These are phyloP conservation scores for Ustilago trichophora DNA, from an alignment of 1,284 basidiomycete species.

Conservation along the genomic window DNA sequence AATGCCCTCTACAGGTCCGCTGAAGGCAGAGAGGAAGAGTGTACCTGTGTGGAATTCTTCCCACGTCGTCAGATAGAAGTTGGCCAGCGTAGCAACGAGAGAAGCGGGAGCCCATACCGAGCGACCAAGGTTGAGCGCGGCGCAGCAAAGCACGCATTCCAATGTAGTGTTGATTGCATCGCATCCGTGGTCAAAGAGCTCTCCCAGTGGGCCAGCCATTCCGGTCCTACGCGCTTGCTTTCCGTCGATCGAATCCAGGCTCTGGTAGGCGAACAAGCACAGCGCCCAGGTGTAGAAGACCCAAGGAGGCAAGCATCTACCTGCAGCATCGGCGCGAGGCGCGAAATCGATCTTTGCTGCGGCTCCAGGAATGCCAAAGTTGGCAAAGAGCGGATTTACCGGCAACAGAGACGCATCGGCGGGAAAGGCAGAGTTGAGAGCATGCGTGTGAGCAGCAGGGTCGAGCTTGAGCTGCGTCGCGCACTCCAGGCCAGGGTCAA, in stretches of 20 bases:
- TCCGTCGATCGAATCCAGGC: slow-evolving; percentile 86
- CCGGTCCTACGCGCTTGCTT: slow-evolving; percentile 94
- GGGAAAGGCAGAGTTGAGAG: slow-evolving; percentile 31
- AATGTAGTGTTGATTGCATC: slow-evolving; percentile 86
- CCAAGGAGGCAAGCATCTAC: slow-evolving; percentile 48
- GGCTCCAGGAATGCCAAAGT: slow-evolving; percentile 45
- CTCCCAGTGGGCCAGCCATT: slow-evolving; percentile 93
- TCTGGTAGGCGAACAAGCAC: slow-evolving; percentile 92
- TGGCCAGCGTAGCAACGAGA: slow-evolving; percentile 84
- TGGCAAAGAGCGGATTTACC: slow-evolving; percentile 40
- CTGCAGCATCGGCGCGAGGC: slow-evolving; percentile 8
- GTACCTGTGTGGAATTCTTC: slow-evolving; percentile 92
- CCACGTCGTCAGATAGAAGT: slow-evolving; percentile 96
- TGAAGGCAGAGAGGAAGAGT: slow-evolving; percentile 76
- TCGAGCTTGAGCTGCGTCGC: slow-evolving; percentile 59
- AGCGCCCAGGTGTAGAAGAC: slow-evolving; percentile 74
- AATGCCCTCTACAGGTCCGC: slow-evolving; percentile 95
- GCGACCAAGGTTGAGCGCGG: slow-evolving; percentile 79
- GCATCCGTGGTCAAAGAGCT: slow-evolving; percentile 94
- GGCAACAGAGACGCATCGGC: slow-evolving; percentile 43
- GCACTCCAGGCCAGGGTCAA: slow-evolving; percentile 51
- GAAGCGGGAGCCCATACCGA: slow-evolving; percentile 96
- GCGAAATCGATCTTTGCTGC: slow-evolving; percentile 35
- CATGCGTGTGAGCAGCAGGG: slow-evolving; percentile 27
- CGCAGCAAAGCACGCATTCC: slow-evolving; percentile 53